Conservation (phyloP, 345 rosid species). For the Citrus mangshanensis region DNA sequence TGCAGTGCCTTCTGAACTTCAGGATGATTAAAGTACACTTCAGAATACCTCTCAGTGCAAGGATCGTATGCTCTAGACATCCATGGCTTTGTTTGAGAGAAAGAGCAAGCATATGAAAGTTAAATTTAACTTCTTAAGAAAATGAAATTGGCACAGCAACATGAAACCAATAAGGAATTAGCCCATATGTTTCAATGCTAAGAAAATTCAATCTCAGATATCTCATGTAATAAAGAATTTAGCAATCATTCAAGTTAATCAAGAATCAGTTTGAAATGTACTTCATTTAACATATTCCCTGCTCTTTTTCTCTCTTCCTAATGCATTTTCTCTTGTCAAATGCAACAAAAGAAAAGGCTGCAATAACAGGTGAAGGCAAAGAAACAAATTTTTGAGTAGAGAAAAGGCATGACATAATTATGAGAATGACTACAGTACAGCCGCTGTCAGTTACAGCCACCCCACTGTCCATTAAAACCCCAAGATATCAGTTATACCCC, state of each 20-base stretch:
- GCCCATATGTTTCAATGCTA: neutral
- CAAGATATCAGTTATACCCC: neutral
- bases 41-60: slow-evolving; percentile 82
- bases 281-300: neutral
- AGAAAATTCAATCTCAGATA: neutral
- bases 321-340: neutral
- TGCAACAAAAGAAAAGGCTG: neutral
- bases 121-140: neutral
- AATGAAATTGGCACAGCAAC: neutral
- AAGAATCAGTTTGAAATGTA: neutral
- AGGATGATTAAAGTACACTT: slow-evolving; percentile 69
- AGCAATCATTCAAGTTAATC: neutral
- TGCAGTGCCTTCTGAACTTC: slow-evolving; percentile 95
- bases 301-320: neutral
- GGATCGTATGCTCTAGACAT: slow-evolving; percentile 98
- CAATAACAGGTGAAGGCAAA: neutral
- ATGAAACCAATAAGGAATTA: neutral
- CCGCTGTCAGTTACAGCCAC: neutral
- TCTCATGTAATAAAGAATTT: neutral
- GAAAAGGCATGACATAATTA: neutral
- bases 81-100: slow-evolving; percentile 66
- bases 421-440: neutral
- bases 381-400: neutral
- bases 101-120: slow-evolving; percentile 1
- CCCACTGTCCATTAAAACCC: neutral